Conservation (phyloP, 2,329 filamentous ascomycete species). For the Fusarium floridanum region DNA sequence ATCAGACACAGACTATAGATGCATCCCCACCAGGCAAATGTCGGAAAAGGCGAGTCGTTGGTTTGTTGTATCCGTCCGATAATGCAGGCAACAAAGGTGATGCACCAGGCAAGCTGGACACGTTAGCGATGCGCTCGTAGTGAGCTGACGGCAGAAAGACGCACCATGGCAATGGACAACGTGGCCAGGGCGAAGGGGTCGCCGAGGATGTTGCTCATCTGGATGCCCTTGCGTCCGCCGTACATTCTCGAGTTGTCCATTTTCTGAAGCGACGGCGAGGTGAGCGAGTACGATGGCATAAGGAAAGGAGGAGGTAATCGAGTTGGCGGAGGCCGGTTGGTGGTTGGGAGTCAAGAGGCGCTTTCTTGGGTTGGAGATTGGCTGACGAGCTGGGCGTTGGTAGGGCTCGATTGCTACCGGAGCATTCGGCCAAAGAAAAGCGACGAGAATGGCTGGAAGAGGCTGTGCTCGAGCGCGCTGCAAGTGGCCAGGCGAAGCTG, state of each 20-base stretch:
- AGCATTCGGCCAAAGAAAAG: conserved; percentile 43
- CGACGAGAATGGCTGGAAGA: conserved; percentile 19
- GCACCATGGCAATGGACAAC: conserved; percentile 89
- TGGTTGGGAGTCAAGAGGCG: conserved; percentile 20
- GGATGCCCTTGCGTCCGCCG: conserved; percentile 72
- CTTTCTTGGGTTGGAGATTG: conserved; percentile 28
- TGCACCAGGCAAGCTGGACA: conserved; percentile 89
- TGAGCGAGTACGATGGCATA: conserved; percentile 81
- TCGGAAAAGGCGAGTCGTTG: conserved; percentile 72
- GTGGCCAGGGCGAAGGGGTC: conserved; percentile 97
- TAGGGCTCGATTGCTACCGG: conserved; percentile 46
- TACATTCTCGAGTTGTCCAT: conserved; percentile 79
- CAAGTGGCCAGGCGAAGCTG: conserved; percentile 27
- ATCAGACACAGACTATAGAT: conserved; percentile 90
- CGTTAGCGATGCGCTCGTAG: conserved; percentile 34
- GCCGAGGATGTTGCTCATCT: conserved; percentile 89
- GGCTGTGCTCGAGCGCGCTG: conserved; percentile 32
- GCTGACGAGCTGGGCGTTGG: conserved; percentile 14
- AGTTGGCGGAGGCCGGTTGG: conserved; percentile 21
- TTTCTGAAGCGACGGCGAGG: conserved; percentile 82
- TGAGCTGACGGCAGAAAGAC: conserved; percentile 52
- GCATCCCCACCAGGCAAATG: conserved; percentile 92
- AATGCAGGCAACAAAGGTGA: conserved; percentile 88
- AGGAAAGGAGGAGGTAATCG: conserved; percentile 51
- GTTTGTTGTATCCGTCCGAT: conserved; percentile 71